Evolutionary conservation across 768 basidiomycete genomes (phyloP), one percentile per base, ranked within the genome.

Genomic region (Pisolithus orientalis): DNA sequence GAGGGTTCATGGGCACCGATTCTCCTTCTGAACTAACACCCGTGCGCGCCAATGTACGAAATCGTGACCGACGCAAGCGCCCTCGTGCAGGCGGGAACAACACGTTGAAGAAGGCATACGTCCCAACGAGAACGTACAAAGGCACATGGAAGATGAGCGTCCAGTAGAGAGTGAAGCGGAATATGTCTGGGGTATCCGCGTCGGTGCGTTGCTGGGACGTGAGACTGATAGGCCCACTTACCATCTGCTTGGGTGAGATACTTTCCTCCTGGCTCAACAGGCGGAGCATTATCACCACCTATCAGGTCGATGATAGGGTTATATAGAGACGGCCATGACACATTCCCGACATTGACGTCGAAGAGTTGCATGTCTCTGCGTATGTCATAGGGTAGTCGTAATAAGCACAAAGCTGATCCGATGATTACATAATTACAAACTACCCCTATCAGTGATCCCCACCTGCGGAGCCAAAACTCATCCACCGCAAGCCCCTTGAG

Each of bases 81-180:
- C 39, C 28, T 37, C 62, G 62, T 1, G 59, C 53, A 1, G 75
- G 70, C 1, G 73, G 72, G 51, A 72, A 71, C 4, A 68, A 54
- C 32, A 76, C 63, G 46, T 76, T 76, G 47, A 72, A 52, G 56
- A 74, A 75, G 1, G 75, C 74, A 47, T 74, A 76, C 2, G 55
- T 47, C 6, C 75, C 75, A 52, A 71, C 69, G 32, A 74, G 34
- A 29, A 70, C 53, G 51, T 70, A 76, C 39, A 71, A 60, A 0
- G 76, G 75, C n/a, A 64, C 63, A 59, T 76, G 70, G 56, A 77
- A 72, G 27, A 77, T 63, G n/a, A 77, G 51, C 1, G 73, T 74
- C 75, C 75, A 77, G 57, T 75, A 77, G 10, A 78, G 65, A 9
- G 75, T 77, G 62, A 77, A 77, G 11, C 57, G 64, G 58, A 75